Base-by-base conservation (phyloP, 257 asterid genomes). In the Coffea canephora region DNA sequence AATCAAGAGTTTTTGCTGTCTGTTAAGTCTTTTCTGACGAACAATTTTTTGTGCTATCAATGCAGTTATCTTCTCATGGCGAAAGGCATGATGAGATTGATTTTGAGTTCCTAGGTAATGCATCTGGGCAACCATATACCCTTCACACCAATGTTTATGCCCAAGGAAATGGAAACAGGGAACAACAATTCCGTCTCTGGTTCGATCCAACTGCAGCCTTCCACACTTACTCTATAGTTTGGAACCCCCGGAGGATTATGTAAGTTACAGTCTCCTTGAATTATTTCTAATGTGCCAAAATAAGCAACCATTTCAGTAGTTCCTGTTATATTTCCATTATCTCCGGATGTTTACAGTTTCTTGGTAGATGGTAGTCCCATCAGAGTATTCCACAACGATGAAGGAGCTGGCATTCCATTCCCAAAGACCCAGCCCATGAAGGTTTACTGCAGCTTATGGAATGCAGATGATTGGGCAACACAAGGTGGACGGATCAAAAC, bases 381-480 rank as follows among this genome's bases (percentile, higher is more conserved):
- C 0, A 79, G 94, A 80, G 91, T 85, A 10, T 89, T 78, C 88
- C 77, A 82, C 89, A 86, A 89, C 73, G 78, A 86, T 55, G 82
- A 78, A 4, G 41, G 84, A 0, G 71, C 45, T n/a, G 90, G 89
- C 8, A 76, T 87, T 57, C 85, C 90, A 0, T 90, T 88, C 80
- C 90, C 94, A 1, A 79, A 27, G 61, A 85, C 4, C 76, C 84
- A 86, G 76, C 81, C 88, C 10, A 90, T 90, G 94, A 81, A 83
- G 59, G 84, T 90, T 5, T 72, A 79, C 77, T 84, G 90, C 88
- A 90, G 91, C 88, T 59, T 89, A 31, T 88, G 91, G 91, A 86
- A 87, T 10, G 91, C 91, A 0, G 92, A 89, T 12, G 89, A 87
- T 4, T 89, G 90, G 90, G 92, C 89, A 5, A 89, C 90, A 12